Conservation (phyloP, 2,329 filamentous ascomycete genomes). For the Aspergillus pseudonomiae region DNA sequence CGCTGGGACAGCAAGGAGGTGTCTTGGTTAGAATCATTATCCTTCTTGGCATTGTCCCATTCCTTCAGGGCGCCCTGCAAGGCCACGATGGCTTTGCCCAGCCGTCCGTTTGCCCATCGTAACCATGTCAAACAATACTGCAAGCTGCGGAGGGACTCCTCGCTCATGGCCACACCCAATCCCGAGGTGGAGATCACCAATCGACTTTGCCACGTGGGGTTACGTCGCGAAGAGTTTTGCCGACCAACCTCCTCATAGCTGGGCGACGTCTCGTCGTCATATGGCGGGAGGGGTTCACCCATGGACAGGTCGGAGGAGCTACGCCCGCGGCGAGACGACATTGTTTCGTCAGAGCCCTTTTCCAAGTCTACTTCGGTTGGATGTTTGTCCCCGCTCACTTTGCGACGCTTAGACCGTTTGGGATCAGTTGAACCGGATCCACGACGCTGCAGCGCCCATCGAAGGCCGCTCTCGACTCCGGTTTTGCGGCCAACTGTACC, state of each 20-base stretch:
- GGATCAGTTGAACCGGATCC: conserved; percentile 39
- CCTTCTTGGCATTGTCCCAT: conserved; percentile 64
- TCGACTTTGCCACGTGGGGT: conserved; percentile 72
- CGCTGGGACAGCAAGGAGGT: conserved; percentile 44
- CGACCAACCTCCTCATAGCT: conserved; percentile 67
- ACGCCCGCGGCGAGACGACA: conserved; percentile 39
- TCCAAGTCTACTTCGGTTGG: conserved; percentile 53
- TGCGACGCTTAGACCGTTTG: conserved; percentile 45
- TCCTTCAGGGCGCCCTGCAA: conserved; percentile 77
- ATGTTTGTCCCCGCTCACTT: conserved; percentile 41
- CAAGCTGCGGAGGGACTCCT: conserved; percentile 80
- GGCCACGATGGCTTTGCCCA: conserved; percentile 73
- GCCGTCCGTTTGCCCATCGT: conserved; percentile 77
- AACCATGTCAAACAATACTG: conserved; percentile 83
- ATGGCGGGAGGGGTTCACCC: conserved; percentile 77
- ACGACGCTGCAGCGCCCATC: conserved; percentile 71
- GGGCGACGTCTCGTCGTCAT: conserved; percentile 76
- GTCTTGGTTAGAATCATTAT: conserved; percentile 27
- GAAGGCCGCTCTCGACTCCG: conserved; percentile 82
- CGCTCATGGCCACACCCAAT: conserved; percentile 86
- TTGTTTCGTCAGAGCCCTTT: conserved; percentile 33
- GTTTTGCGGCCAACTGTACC: conserved; percentile 81
- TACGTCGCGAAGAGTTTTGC: conserved; percentile 34
- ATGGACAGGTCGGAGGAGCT: conserved; percentile 68
- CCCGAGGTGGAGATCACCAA: conserved; percentile 90